Conservation (phyloP, 345 rosid genomes). For the Citrus trifoliata region DNA sequence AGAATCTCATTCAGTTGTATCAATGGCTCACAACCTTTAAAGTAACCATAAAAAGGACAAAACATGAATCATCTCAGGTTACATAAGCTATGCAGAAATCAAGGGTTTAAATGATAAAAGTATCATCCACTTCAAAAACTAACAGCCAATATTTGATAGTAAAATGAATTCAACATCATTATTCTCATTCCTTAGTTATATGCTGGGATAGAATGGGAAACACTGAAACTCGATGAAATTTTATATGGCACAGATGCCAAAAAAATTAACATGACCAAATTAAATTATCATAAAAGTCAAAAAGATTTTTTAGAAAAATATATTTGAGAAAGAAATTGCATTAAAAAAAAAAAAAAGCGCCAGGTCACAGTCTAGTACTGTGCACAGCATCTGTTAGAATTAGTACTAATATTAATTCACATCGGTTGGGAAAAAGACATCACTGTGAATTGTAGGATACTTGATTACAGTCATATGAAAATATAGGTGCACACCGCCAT, state of each 20-base stretch:
- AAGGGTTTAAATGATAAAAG: not conserved
- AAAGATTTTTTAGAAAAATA: not conserved
- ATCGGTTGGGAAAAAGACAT: not conserved
- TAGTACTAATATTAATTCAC: not conserved
- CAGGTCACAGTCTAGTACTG: not conserved
- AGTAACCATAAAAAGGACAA: not conserved
- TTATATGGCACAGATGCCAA: not conserved
- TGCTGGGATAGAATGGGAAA: not conserved
- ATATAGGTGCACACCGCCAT: not conserved
- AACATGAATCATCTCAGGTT: not conserved
- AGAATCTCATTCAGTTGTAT: conserved; percentile 74
- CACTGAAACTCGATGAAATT: not conserved
- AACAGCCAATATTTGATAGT: no score
- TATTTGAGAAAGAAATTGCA: not conserved
- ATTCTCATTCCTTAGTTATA: not conserved
- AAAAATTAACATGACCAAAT: not conserved
- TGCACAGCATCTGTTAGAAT: not conserved
- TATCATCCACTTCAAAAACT: not conserved
- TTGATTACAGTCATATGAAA: not conserved
- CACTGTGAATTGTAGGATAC: not conserved
- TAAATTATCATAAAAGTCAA: not conserved
- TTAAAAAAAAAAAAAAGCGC: not conserved
- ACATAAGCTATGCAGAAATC: not conserved
- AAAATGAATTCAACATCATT: not conserved
- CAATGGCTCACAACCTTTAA: conserved; percentile 73